Percentiles rank a stretch among this genome's conserved stretches.
Conservation (phyloP, 345 rosid genomes). For the Psidium friedrichsthalianum region DNA sequence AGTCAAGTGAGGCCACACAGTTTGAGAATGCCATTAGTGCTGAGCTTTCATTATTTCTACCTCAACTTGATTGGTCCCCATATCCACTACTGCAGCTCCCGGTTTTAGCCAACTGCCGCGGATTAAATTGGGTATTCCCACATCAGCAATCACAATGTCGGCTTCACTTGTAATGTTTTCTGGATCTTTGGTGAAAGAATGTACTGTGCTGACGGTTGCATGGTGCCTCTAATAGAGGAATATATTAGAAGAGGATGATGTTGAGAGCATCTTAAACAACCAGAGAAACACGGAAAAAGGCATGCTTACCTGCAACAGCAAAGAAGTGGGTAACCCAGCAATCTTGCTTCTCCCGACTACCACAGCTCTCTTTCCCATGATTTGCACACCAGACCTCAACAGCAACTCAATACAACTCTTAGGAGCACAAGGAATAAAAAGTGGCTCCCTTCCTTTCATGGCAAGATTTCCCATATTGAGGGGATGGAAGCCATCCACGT, state of each 20-base stretch:
- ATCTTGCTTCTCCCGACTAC: constrained; percentile 24
- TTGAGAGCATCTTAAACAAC: not conserved
- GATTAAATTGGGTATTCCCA: constrained; percentile 15
- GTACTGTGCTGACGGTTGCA: constrained; percentile 16
- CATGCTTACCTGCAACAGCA: constrained; percentile 14
- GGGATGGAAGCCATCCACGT: constrained; percentile 29
- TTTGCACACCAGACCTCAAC: constrained; percentile 15
- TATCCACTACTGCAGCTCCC: constrained; percentile 22
- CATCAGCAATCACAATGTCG: constrained; percentile 16
- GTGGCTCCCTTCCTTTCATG: constrained; percentile 24
- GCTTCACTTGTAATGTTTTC: constrained; percentile 15
- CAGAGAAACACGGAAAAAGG: not conserved
- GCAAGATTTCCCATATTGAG: constrained; percentile 25
- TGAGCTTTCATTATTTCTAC: not conserved
- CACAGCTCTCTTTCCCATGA: constrained; percentile 19
- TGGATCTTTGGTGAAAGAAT: constrained; percentile 15
- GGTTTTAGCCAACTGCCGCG: constrained; percentile 24
- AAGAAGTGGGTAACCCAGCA: constrained; percentile 17
- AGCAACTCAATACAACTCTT: constrained; percentile 23
- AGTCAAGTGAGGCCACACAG: not conserved
- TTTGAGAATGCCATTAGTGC: not conserved
- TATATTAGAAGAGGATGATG: not conserved
- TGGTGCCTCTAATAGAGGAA: constrained; percentile 15
- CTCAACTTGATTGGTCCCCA: constrained; percentile 16
- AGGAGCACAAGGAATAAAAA: constrained; percentile 21